Percentiles rank a stretch among this genome's conserved stretches.
Evolutionary conservation across 768 basidiomycete genomes (phyloP).

Genomic region (Boletus insuetus): DNA sequence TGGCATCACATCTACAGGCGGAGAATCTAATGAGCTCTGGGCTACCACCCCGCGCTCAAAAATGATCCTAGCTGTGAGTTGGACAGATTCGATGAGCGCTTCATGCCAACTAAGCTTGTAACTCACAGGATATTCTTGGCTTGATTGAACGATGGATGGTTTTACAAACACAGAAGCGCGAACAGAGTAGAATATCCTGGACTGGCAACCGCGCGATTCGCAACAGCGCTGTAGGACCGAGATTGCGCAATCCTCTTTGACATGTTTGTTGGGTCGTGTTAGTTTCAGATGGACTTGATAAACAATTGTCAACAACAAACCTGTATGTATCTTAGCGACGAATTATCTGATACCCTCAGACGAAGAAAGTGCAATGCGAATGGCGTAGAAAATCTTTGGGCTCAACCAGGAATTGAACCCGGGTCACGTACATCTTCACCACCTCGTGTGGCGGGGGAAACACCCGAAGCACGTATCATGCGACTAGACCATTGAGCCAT

Average conservation of each 20-base stretch:
- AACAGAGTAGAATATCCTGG: background rate
- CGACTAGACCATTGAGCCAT: constrained; percentile 36
- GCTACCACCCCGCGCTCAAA: constrained; percentile 10
- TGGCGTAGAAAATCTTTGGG: constrained; percentile 8
- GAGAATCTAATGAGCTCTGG: constrained; percentile 23
- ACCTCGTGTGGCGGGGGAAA: constrained; percentile 12
- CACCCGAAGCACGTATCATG: constrained; percentile 37
- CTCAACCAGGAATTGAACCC: constrained; percentile 36
- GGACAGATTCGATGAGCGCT: background rate
- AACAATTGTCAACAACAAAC: constrained; percentile 12
- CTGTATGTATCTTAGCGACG: background rate
- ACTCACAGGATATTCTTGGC: constrained; percentile 26
- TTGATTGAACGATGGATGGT: constrained; percentile 28
- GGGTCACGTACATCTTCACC: constrained; percentile 37
- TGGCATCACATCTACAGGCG: constrained; percentile 9
- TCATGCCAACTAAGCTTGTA: background rate
- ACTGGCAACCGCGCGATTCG: constrained; percentile 4
- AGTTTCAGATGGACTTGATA: constrained; percentile 13
- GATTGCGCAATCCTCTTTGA: constrained; percentile 13
- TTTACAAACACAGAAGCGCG: constrained; percentile 21
- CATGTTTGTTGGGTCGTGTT: constrained; percentile 13
- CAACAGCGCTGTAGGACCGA: constrained; percentile 24
- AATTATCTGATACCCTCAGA: background rate
- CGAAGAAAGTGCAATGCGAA: too few species aligned
- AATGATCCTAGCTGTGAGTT: constrained; percentile 20